Conservation (phyloP, 495 filamentous ascomycete genomes). For the Penicillium tannophilum region DNA sequence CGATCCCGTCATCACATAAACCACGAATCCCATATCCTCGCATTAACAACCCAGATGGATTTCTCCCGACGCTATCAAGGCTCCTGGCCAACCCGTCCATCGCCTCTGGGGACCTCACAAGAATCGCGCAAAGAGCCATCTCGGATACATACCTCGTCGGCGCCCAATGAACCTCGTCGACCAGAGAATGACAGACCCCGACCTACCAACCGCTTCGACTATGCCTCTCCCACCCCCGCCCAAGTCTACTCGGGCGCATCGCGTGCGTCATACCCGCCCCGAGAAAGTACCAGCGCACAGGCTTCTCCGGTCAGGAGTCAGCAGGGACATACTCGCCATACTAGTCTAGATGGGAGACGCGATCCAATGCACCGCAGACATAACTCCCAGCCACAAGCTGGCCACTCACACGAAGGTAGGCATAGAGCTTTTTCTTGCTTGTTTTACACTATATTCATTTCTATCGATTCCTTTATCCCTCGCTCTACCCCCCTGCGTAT, state of each 20-base stretch:
- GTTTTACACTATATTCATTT: slow-evolving; percentile 7
- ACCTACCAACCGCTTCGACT: slow-evolving; percentile 27
- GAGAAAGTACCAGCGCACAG: slow-evolving; percentile 23
- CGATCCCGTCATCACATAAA: neutral
- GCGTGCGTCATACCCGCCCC: slow-evolving; percentile 16
- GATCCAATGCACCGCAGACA: slow-evolving; percentile 26
- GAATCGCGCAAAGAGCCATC: slow-evolving; percentile 30
- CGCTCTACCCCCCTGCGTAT: slow-evolving; percentile 1
- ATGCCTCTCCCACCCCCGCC: slow-evolving; percentile 24
- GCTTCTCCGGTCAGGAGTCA: slow-evolving; percentile 23
- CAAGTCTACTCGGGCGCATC: slow-evolving; percentile 19
- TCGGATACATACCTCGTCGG: slow-evolving; percentile 17
- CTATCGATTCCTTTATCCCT: neutral
- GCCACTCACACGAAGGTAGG: slow-evolving; percentile 38
- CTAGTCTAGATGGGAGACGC: slow-evolving; percentile 27
- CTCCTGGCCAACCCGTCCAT: slow-evolving; percentile 30
- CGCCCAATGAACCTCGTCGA: slow-evolving; percentile 29
- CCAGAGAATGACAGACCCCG: slow-evolving; percentile 33
- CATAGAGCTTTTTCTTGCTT: neutral
- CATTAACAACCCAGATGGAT: slow-evolving; percentile 9
- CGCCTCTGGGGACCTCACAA: slow-evolving; percentile 28
- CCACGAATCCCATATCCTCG: no score
- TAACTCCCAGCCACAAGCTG: slow-evolving; percentile 27
- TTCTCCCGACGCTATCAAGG: slow-evolving; percentile 21
- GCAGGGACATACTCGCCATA: slow-evolving; percentile 24